These are phyloP conservation scores for Termitomyces sp. DNA, from an alignment of 768 basidiomycete genomes.

Conservation along the genomic window DNA sequence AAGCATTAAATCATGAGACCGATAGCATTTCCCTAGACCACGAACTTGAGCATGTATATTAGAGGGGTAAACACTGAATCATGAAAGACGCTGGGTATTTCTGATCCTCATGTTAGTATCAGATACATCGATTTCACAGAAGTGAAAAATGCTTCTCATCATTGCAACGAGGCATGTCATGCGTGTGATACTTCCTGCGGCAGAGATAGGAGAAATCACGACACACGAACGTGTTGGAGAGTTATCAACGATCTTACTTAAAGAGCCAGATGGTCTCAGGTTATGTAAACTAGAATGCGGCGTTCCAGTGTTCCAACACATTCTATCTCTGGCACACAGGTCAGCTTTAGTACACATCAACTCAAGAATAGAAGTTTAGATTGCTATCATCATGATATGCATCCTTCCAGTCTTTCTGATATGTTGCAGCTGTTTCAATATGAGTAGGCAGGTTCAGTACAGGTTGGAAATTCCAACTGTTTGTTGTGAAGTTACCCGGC, in stretches of 20 bases:
- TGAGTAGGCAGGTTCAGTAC: too few relatives aligned
- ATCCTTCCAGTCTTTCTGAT: too few relatives aligned
- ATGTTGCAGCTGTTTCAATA: too few relatives aligned
- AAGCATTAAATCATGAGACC: neutral
- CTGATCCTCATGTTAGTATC: neutral
- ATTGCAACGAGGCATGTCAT: conserved; percentile 4
- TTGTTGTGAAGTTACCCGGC: too few relatives aligned
- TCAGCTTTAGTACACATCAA: neutral
- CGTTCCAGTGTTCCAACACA: neutral
- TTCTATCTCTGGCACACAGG: too few relatives aligned
- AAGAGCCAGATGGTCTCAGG: conserved; percentile 1
- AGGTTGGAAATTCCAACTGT: too few relatives aligned
- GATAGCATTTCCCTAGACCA: neutral
- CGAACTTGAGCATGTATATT: neutral
- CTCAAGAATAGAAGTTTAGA: neutral
- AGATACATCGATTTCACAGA: conserved; percentile 2
- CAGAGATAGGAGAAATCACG: neutral
- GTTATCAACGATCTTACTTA: neutral
- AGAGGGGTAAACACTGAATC: too few relatives aligned
- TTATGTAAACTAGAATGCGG: neutral
- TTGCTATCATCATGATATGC: too few relatives aligned
- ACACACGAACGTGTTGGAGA: neutral
- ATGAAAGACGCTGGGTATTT: neutral
- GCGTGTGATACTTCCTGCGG: neutral
- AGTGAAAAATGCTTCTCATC: neutral